Base-by-base conservation (phyloP, 495 filamentous ascomycete species). In the Lasiosphaeria miniovina region DNA sequence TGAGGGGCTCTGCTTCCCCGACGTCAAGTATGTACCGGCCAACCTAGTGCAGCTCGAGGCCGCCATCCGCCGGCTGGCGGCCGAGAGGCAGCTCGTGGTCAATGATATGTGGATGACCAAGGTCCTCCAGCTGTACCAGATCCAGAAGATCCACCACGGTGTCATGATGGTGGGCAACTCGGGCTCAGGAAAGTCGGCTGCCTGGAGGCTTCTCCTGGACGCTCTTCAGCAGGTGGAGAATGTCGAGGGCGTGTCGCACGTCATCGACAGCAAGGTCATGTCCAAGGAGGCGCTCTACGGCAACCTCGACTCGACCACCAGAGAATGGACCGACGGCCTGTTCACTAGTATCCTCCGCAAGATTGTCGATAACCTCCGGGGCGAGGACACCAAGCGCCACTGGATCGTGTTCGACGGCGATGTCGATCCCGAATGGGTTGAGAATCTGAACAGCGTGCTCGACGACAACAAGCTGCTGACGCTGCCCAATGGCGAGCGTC, bases 201-300 rank as follows among this genome's bases (percentile, higher is more conserved):
- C 93, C 17, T 99, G 95, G 94, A 91, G 90, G 68, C 86, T 95
- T 15, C 82, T 99, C n/a, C 82, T 99, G 10, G 88, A 93, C 68
- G 95, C 94, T 9, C 77, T 99, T 62, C 93, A 97, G 68, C 84
- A 88, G 52, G 87, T 94, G 34, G 93, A 99, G 71, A 87, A 86
- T 17, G 82, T 94, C 34, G 94, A 99, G 75, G 93, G 95, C 40
- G 90, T 98, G 36, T 95, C 85, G 65, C 95, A 99, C 67, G 90
- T 98, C 64, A 99, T 99, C 62, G 94, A 99, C 73, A 93, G 93
- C 31, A 99, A 99, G 76, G 95, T 99, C 69, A 99, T 99, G 95
- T 96, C 93, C 38, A 99, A 99, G 75, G 94, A 99, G 73, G 87
- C 87, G 4, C 81, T 99, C 4, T 99, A 98, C 68, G 94, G 94